Evolutionary conservation across 1,284 basidiomycete genomes (phyloP), one percentile per base, ranked within the genome.

Genomic region (Marasmius oreades): DNA sequence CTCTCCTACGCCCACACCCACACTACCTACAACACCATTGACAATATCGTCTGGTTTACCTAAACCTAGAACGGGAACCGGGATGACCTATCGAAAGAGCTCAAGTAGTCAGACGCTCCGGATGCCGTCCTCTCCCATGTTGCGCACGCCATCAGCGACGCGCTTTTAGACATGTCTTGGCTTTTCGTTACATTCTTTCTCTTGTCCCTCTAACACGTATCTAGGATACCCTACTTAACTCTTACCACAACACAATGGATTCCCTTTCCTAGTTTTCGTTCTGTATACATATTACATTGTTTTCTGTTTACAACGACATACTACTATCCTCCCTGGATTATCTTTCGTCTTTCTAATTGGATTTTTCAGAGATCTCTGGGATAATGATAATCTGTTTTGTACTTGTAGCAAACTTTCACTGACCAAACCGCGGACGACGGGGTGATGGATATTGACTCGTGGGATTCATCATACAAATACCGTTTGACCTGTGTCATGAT

Each of bases 11-110:
- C 18, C 31, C 6, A 39, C 52, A 37, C 52, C 47, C 8, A 53
- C 37, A 16, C 43, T 54, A 12, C 57, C 56, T 53, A 23, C 48
- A 5, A 57, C 52, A 34, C 61, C 66, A 22, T 31, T 31, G 28
- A 5, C 28, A 31, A 31, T 10, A 5, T 47, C 55, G 14, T 53
- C 60, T 42, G 42, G 44, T 42, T 52, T 39, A 10, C 74, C 76
- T 22, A 78, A 73, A 58, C 82, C 85, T 14, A 69, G 86, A 36
- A 87, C 81, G 14, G 86, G 86, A 5, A 86, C 85, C 8, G 86
- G 86, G 34, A 88, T 88, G 86, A 72, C 74, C 44, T 88, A 88
- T 62, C 75, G 10, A 10, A 31, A 31, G 28, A 31, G 10, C 28
- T 31, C 44, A 45, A 20, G 26, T n/a, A n/a, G n/a, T 16, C 54